phyloP scores from a whole-genome alignment of 2,329 filamentous ascomycete genomes.

The Colletotrichum liriopes region DNA sequence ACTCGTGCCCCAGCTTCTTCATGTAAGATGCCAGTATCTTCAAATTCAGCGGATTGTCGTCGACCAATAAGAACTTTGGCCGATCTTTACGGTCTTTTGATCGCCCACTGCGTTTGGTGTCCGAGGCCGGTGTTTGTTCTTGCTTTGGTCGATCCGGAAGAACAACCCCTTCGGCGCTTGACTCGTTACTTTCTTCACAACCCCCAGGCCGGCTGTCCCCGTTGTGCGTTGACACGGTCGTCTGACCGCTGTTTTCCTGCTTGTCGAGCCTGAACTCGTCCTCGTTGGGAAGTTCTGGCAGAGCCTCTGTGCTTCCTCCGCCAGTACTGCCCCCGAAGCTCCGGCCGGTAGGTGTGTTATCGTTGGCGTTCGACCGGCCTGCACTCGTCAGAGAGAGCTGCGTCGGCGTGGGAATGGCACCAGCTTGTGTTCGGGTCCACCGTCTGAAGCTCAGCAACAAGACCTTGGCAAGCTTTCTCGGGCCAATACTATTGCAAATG shows the following conservation, averaged over 20 bases:
- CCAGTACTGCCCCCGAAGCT: neutral
- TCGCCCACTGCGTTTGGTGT: neutral
- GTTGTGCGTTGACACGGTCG: neutral
- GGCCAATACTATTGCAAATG: constrained; percentile 49
- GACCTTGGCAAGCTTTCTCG: constrained; percentile 55
- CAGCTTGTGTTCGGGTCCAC: constrained; percentile 45
- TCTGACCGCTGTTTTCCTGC: accelerated
- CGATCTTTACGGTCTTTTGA: neutral
- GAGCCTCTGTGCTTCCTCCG: neutral
- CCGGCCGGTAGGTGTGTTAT: neutral
- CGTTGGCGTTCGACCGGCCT: neutral
- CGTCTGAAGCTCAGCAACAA: constrained; percentile 48
- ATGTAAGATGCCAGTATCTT: constrained; percentile 54
- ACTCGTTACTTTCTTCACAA: neutral
- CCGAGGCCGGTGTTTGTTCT: neutral
- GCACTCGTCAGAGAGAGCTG: constrained; percentile 8
- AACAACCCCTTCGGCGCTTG: neutral
- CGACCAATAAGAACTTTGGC: constrained; percentile 54
- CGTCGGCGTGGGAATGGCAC: neutral
- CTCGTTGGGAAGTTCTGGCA: neutral
- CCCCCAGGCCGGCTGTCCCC: neutral
- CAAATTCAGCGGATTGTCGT: constrained; percentile 60
- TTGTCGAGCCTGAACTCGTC: neutral
- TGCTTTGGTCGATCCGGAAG: neutral
- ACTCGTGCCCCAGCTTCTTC: constrained; percentile 51